Base-by-base conservation (phyloP, 345 rosid species). In the Dovyalis caffra region DNA sequence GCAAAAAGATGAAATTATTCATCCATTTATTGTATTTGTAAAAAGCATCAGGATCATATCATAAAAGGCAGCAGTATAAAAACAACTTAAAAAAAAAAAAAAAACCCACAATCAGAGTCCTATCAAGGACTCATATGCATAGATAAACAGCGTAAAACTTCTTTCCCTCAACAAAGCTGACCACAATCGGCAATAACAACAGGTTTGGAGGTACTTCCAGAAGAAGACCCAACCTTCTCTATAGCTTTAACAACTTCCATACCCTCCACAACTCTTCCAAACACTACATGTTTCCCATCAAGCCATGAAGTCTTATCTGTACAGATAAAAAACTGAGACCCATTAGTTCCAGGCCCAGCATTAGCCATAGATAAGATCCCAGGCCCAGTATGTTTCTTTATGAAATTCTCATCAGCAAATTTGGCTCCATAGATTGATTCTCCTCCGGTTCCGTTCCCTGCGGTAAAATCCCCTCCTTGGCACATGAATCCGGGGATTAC, bases 391-490 rank as follows among this genome's bases (percentile, higher is more conserved):
- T 93, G 98, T 88, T 91, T 91, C 90, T 82, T 86, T 23, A 65
- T 37, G 86, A 93, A 93, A 79, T 91, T 84, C 89, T 93, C 98
- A 28, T 93, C 97, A 0, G 82, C 85, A 66, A 93, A 90, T 82
- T 87, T 93, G 0, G 67, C 4, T 1, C 97, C 95, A 66, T 93
- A 93, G 82, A 93, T 91, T 0, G 98, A 91, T 62, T 93, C 98
- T 0, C 97, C 97, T 23, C 95, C 94, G 7, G 90, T 90, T 3
- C 97, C 98, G 70, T 93, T 89, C 9, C 93, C 91, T 23, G 87
- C 91, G 0, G 95, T 91, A 85, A 90, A 91, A 28, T 91, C 98
- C 1, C 97, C 97, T 4, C 98, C 98, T 74, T 90, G 98, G 70
- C 97, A 90, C 95, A 93, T 90, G 86, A 93, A 93, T 0, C 83